Percentiles rank a stretch among this genome's conserved stretches.
Conservation (phyloP, 768 basidiomycete species). For the Xanthoconium stramineum region DNA sequence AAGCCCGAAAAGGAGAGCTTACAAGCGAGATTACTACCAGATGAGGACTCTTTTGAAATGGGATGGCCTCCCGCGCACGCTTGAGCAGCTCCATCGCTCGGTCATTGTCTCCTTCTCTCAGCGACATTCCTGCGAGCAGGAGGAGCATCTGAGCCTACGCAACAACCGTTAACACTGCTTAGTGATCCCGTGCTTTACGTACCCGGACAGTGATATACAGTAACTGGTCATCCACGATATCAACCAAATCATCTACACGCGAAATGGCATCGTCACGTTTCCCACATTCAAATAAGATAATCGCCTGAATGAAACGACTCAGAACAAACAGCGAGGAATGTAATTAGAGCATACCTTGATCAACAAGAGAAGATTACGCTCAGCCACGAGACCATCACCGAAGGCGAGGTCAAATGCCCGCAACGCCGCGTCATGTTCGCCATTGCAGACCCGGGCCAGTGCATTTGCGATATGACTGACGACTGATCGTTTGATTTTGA, state of each 20-base stretch:
- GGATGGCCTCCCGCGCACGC: background rate
- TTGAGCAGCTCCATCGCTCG: background rate
- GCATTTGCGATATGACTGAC: background rate
- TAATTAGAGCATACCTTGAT: constrained; percentile 6
- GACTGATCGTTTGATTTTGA: background rate
- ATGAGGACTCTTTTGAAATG: background rate
- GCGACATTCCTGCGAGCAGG: background rate
- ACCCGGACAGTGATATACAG: constrained; percentile 1
- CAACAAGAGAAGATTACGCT: constrained; percentile 8
- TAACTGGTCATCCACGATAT: background rate
- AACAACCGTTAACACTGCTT: background rate
- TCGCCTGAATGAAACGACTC: background rate
- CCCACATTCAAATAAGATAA: constrained; percentile 5
- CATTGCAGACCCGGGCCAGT: background rate
- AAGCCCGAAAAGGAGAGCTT: no score
- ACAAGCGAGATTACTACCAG: background rate
- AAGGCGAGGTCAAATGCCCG: constrained; percentile 11
- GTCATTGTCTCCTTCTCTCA: background rate
- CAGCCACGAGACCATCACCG: background rate
- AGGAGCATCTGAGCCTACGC: constrained; percentile 8
- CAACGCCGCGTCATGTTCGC: background rate
- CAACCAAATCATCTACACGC: constrained; percentile 3
- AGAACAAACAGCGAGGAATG: background rate
- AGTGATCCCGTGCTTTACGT: background rate
- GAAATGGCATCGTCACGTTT: constrained; percentile 4